Percentiles rank a stretch among this genome's conserved stretches.
phyloP scores from a whole-genome alignment of 2,329 filamentous ascomycete species.

The Furcasterigmium sp. region DNA sequence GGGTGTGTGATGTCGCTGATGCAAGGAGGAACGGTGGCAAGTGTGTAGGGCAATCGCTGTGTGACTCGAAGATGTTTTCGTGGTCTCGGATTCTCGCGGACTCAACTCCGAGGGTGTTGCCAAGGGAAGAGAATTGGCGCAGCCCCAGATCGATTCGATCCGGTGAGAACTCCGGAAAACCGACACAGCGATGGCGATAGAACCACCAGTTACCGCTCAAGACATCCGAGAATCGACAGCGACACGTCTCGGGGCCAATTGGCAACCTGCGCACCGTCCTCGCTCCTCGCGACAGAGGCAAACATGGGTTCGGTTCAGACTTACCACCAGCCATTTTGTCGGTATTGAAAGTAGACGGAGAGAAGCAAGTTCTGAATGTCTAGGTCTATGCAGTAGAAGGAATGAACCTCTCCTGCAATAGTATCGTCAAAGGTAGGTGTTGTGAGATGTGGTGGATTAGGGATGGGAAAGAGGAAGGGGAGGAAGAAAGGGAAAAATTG shows the following conservation, averaged over 20 bases:
- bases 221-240: background rate
- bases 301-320: constrained; percentile 14
- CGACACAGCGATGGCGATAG: background rate
- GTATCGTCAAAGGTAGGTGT: constrained; percentile 1
- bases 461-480: constrained; percentile 12
- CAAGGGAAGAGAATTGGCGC: background rate
- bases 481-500: constrained; percentile 19
- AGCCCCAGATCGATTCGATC: constrained; percentile 8
- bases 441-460: constrained; percentile 2
- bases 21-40: too few species aligned
- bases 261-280: background rate
- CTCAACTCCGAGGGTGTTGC: background rate
- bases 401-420: constrained; percentile 11
- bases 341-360: constrained; percentile 8
- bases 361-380: constrained; percentile 11
- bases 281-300: background rate
- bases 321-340: constrained; percentile 41
- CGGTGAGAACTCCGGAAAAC: constrained; percentile 1
- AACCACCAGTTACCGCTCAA: background rate
- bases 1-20: too few species aligned
- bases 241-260: background rate
- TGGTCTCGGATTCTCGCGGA: too few species aligned
- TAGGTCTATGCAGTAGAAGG: constrained; percentile 16
- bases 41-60: too few species aligned
- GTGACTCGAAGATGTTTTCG: background rate